Base-by-base conservation (phyloP, 345 rosid genomes). In the Gossypium arboreum region DNA sequence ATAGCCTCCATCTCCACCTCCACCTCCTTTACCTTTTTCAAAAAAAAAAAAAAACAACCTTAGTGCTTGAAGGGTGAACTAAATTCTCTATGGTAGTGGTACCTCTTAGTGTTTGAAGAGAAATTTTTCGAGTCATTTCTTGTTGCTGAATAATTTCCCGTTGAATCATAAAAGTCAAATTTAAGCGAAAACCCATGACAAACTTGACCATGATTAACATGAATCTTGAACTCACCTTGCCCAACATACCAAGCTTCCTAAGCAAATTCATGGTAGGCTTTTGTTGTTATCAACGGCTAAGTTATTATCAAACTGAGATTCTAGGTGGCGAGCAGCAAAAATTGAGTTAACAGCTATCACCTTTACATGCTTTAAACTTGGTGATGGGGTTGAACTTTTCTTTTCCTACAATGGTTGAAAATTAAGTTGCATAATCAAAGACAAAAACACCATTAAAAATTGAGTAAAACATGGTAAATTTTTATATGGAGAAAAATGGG, bases 21-120 rank as follows among this genome's bases (percentile, higher is more conserved):
- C 41, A 34, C 7, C 41, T 34, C 7, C 7, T 34, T 1, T 0
- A 34, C 39, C 7, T 4, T 34, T 34, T 4, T 34, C 0, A 9
- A 3, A 12, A 0, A 54, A 9, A 4, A 3, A 0, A n/a, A 3
- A 12, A 0, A 54, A 9, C 3, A 3, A 0, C 16, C 45, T 65
- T 58, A 27, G 12, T 89, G 91, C 98, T 84, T 95, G 78, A 93
- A 77, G 87, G 85, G 61, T 93, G 88, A 69, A 93, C 91, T 47
- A 90, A 52, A 52, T 79, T 86, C 75, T 93, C 98, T 0, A 89
- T 86, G 2, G 92, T 87, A 65, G 90, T 75, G 77, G 93, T 94
- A 8, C 91, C 98, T 84, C 94, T 83, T 29, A 93, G 82, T 8
- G 98, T 97, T 80, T 87, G 90, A 51, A 93, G 93, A 16, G 97